Evolutionary conservation across 805 yeast species (phyloP).

Genomic region (Ogataea philodendri): DNA sequence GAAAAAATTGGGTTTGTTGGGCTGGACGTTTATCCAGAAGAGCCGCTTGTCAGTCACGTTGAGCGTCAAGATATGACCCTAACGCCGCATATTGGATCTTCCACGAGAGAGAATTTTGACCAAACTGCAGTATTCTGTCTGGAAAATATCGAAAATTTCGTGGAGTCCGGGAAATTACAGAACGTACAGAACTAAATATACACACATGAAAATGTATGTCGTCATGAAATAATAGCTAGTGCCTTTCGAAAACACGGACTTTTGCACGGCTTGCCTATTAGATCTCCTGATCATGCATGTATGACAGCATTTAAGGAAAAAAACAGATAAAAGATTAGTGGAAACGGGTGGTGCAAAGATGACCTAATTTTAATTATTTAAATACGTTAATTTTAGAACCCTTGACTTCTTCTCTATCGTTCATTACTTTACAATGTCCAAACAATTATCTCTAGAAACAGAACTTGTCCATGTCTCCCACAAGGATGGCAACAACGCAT

Average conservation of each 20-base stretch:
- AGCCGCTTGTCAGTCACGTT: conserved; percentile 51
- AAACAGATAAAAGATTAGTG: no score
- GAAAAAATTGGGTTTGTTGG: conserved; percentile 69
- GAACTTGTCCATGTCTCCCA: conserved; percentile 63
- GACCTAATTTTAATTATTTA: not conserved
- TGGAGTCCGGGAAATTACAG: conserved; percentile 33
- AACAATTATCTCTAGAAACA: conserved; percentile 58
- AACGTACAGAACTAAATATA: conserved; percentile 23
- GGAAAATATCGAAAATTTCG: conserved; percentile 49
- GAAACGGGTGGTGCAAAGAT: no score
- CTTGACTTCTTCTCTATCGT: no score
- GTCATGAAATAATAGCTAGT: conserved; percentile 8
- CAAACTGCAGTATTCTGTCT: conserved; percentile 52
- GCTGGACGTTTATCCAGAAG: conserved; percentile 67
- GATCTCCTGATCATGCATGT: no score
- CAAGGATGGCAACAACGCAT: conserved; percentile 71
- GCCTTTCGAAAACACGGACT: not conserved
- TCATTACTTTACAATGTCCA: conserved; percentile 11
- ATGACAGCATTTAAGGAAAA: no score
- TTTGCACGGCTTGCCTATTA: no score
- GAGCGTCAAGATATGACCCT: conserved; percentile 61
- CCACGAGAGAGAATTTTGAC: conserved; percentile 55
- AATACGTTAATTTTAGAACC: no score
- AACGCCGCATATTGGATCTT: conserved; percentile 73
- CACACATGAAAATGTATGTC: not conserved